Evolutionary conservation across 2,329 filamentous ascomycete species (phyloP).

Genomic region (Tothia fuscella): DNA sequence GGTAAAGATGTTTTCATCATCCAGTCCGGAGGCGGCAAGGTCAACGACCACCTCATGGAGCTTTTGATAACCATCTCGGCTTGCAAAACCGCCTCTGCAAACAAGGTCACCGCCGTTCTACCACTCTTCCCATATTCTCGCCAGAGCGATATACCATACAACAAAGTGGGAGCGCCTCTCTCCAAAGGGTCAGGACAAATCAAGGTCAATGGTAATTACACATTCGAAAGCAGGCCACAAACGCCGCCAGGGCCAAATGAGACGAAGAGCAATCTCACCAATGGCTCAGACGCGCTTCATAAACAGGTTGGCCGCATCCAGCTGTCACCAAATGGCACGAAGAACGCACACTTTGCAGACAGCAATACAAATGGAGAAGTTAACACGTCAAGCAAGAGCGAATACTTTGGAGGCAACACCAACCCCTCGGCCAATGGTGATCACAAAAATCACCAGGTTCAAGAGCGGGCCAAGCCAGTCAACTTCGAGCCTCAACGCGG

Average conservation of each 20-base stretch:
- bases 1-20: conserved; percentile 99
- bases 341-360: conserved; percentile 22
- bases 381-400: conserved; percentile 19
- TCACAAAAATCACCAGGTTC: conserved; percentile 52
- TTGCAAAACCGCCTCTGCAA: conserved; percentile 88
- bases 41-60: conserved; percentile 95
- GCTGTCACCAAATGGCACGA: conserved; percentile 1
- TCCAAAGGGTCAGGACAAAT: conserved; percentile 46
- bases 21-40: conserved; percentile 80
- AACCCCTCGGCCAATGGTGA: conserved; percentile 18
- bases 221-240: conserved; percentile 82
- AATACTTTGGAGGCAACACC: conserved; percentile 11
- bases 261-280: conserved; percentile 50
- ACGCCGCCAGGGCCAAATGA: conserved; percentile 60
- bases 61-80: conserved; percentile 97
- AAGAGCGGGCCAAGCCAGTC: conserved; percentile 46
- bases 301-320: conserved; percentile 50
- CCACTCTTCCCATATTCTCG: conserved; percentile 94
- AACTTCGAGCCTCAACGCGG: conserved; percentile 71
- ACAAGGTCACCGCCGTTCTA: conserved; percentile 83
- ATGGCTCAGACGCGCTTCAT: conserved; percentile 58
- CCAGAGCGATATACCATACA: conserved; percentile 93
- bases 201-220: conserved; percentile 47
- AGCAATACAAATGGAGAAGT: conserved; percentile 15
- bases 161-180: conserved; percentile 84